A percentile compares a stretch with the other conserved stretches of the same genome.
These are phyloP conservation scores for Passiflora organensis DNA, from an alignment of 345 rosid species.

Conservation along the genomic window DNA sequence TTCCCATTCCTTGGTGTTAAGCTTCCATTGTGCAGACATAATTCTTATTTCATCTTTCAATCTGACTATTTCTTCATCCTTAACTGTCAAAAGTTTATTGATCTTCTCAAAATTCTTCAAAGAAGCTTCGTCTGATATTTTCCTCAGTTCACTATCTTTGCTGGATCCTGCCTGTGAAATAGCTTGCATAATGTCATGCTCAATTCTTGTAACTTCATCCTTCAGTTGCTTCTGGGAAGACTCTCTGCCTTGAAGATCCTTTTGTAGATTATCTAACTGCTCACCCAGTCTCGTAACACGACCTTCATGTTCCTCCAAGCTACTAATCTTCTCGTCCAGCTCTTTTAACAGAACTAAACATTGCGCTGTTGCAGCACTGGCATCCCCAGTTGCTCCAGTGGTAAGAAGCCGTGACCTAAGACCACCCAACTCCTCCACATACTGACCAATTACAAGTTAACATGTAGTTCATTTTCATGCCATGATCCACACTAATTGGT, in stretches of 20 bases:
- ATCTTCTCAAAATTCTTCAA: constrained; percentile 61
- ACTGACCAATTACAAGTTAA: constrained; percentile 33
- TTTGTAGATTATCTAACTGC: constrained; percentile 53
- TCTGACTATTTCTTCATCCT: constrained; percentile 69
- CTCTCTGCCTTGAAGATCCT: constrained; percentile 72
- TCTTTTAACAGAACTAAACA: constrained; percentile 53
- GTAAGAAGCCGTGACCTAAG: constrained; percentile 57
- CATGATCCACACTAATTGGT: too few species aligned
- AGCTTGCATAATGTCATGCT: constrained; percentile 64
- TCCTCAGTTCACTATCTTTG: constrained; percentile 51
- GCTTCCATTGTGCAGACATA: constrained; percentile 83
- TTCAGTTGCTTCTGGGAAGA: constrained; percentile 68
- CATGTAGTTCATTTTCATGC: too few species aligned
- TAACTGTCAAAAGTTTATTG: constrained; percentile 45
- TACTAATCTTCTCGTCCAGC: constrained; percentile 48
- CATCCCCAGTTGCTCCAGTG: constrained; percentile 65
- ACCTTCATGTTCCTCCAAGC: constrained; percentile 62
- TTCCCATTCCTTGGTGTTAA: constrained; percentile 71
- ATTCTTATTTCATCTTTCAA: constrained; percentile 70
- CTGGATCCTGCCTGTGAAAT: constrained; percentile 44
- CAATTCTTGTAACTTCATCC: constrained; percentile 68
- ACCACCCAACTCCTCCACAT: constrained; percentile 51
- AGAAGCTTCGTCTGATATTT: constrained; percentile 52
- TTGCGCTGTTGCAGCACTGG: constrained; percentile 71
- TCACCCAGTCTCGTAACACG: constrained; percentile 57